Evolutionary conservation across 768 basidiomycete species (phyloP).

Genomic region (Tricholoma bakamatsutake): DNA sequence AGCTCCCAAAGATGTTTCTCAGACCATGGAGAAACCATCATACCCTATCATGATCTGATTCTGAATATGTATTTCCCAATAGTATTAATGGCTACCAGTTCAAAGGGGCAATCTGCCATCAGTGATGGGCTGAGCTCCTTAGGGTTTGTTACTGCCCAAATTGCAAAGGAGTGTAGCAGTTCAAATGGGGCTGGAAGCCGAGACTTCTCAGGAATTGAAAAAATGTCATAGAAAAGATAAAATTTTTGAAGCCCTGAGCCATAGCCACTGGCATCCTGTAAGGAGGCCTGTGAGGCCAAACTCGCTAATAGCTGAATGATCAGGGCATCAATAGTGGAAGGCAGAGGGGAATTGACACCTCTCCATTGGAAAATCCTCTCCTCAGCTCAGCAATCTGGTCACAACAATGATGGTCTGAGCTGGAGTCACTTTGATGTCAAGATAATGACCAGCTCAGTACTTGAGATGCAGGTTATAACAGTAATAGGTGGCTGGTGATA

Average conservation of each 20-base stretch:
- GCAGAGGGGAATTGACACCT: conserved; percentile 25
- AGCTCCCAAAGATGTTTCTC: too few species aligned
- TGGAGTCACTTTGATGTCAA: conserved; percentile 11
- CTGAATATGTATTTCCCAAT: too few species aligned
- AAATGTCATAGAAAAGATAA: too few species aligned
- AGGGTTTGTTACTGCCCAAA: neutral
- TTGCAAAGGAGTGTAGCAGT: neutral
- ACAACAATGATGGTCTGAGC: conserved; percentile 15
- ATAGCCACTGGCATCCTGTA: conserved; percentile 2
- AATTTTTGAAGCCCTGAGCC: too few species aligned
- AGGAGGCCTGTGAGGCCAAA: neutral
- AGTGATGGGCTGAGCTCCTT: too few species aligned
- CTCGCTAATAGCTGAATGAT: neutral
- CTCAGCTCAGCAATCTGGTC: conserved; percentile 16
- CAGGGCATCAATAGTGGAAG: conserved; percentile 1
- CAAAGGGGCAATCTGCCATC: too few species aligned
- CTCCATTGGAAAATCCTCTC: conserved; percentile 26
- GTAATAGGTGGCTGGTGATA: neutral
- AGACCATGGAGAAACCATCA: too few species aligned
- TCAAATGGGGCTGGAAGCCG: too few species aligned
- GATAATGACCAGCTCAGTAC: neutral
- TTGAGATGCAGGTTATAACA: neutral
- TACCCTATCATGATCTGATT: too few species aligned
- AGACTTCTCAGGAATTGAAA: neutral
- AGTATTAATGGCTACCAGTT: too few species aligned